Base-by-base conservation (phyloP, 2,329 filamentous ascomycete genomes). In the Cordyceps militaris region DNA sequence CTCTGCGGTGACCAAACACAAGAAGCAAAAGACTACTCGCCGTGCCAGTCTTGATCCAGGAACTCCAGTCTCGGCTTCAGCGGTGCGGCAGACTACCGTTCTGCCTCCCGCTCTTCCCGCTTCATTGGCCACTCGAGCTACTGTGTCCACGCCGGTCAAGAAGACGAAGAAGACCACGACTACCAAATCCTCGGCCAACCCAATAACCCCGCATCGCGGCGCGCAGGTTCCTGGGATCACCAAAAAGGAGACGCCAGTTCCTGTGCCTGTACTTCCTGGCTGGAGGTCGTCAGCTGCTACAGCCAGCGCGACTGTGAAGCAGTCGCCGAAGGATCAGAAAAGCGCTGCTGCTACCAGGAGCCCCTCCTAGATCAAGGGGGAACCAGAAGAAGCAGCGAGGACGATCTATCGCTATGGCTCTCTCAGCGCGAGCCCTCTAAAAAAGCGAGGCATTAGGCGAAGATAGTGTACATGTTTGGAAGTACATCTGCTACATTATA, bases 1-100 rank as follows among this genome's bases (percentile, higher is more conserved):
- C 42, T 69, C 68, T 8, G 69, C 70, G 4, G 65, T 68, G n/a
- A 69, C 72, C 60, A 78, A 77, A 66, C 67, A 74, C 23, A 73
- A 74, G 65, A 71, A 74, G 63, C 73, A 72, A 58, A 73, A 71
- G 63, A 70, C 67, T 38, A 63, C 62, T 43, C 66, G 69, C 53
- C 57, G 46, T 36, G 66, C 62, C 21, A 74, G 71, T 62, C 70
- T 67, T 5, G 71, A 71, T 47, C 64, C 72, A 9, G 70, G 70
- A 30, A 70, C 69, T 43, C 40, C 4, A n/a, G 21, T 4, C 40
- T 4, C 34, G 8, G 34, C 13, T 14, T 14, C 34, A 6, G 56
- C 60, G 8, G 70, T 69, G 65, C 71, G 70, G 62, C 63, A 69
- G 48, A 72, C 70, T 5, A 67, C 68, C 7, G 60, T 73, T 2